These are phyloP conservation scores for Delonix regia DNA, from an alignment of 306 rosid species.

Conservation along the genomic window DNA sequence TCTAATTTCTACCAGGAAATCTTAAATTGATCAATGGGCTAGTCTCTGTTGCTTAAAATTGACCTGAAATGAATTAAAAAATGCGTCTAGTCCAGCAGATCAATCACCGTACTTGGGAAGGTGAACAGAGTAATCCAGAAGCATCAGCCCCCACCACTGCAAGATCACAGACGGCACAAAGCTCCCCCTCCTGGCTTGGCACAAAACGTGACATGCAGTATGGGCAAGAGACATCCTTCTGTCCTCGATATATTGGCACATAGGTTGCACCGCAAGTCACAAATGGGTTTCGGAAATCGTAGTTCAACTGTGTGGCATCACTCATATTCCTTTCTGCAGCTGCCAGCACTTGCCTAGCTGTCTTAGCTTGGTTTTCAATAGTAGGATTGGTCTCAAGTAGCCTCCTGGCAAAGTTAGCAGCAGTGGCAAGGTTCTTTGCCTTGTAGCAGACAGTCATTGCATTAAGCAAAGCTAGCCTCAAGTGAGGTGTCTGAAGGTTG, in stretches of 20 bases:
- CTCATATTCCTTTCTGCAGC: constrained; percentile 94
- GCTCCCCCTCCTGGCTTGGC: constrained; percentile 74
- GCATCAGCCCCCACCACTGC: constrained; percentile 89
- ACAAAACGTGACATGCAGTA: constrained; percentile 90
- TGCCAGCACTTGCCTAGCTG: constrained; percentile 84
- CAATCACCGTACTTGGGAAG: constrained; percentile 78
- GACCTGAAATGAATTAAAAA: constrained; percentile 46
- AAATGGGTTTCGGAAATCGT: constrained; percentile 91
- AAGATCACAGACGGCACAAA: constrained; percentile 84
- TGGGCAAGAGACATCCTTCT: constrained; percentile 85
- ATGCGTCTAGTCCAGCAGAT: constrained; percentile 35
- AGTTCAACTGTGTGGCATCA: constrained; percentile 70
- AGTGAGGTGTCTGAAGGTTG: constrained; percentile 88
- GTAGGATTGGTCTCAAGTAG: constrained; percentile 87
- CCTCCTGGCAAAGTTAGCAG: constrained; percentile 85
- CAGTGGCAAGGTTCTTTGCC: constrained; percentile 84
- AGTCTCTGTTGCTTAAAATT: constrained; percentile 41
- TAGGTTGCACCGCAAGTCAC: constrained; percentile 88
- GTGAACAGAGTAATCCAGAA: constrained; percentile 85
- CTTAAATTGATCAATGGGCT: constrained; percentile 35
- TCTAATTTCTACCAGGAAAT: constrained; percentile 46
- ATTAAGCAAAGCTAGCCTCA: constrained; percentile 79
- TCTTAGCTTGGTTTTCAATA: constrained; percentile 76
- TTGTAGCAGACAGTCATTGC: constrained; percentile 80
- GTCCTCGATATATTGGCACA: constrained; percentile 88